These are phyloP conservation scores for Ustilago sp. DNA, from an alignment of 1,284 basidiomycete species.

Conservation along the genomic window DNA sequence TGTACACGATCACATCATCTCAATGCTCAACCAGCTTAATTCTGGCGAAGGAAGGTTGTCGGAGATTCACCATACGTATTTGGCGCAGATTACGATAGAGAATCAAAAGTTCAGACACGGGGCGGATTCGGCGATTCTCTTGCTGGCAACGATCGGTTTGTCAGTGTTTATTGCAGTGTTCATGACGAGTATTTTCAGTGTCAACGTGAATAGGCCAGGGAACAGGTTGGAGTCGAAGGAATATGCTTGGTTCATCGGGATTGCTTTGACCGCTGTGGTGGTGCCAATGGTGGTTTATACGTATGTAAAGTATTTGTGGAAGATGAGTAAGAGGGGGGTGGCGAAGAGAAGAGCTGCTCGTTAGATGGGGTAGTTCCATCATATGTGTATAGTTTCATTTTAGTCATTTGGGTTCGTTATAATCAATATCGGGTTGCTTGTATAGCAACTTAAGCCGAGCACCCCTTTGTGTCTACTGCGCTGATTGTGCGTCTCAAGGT, in stretches of 20 bases:
- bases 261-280: not conserved
- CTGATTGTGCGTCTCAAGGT: too few species aligned
- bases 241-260: slow-evolving; percentile 34
- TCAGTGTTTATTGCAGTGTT: slow-evolving; percentile 73
- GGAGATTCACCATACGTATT: slow-evolving; percentile 86
- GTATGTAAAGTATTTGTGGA: slow-evolving; percentile 17
- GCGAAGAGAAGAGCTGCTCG: slow-evolving; percentile 31
- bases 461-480: too few species aligned
- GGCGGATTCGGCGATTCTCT: slow-evolving; percentile 44
- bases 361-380: not conserved
- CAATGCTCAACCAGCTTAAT: slow-evolving; percentile 84
- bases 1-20: slow-evolving; percentile 92
- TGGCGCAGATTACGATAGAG: slow-evolving; percentile 79
- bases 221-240: slow-evolving; percentile 65
- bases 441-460: too few species aligned
- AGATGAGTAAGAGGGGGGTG: slow-evolving; percentile 22
- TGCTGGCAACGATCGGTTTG: slow-evolving; percentile 77
- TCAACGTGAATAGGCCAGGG: slow-evolving; percentile 74
- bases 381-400: not conserved
- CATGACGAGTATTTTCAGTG: slow-evolving; percentile 51
- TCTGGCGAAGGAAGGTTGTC: slow-evolving; percentile 89
- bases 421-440: too few species aligned
- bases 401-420: too few species aligned
- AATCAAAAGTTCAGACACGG: slow-evolving; percentile 70
- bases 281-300: slow-evolving; percentile 11